Percentiles rank a stretch among this genome's conserved stretches.
phyloP scores from a whole-genome alignment of 2,329 filamentous ascomycete species.

The Diaporthe sp. region DNA sequence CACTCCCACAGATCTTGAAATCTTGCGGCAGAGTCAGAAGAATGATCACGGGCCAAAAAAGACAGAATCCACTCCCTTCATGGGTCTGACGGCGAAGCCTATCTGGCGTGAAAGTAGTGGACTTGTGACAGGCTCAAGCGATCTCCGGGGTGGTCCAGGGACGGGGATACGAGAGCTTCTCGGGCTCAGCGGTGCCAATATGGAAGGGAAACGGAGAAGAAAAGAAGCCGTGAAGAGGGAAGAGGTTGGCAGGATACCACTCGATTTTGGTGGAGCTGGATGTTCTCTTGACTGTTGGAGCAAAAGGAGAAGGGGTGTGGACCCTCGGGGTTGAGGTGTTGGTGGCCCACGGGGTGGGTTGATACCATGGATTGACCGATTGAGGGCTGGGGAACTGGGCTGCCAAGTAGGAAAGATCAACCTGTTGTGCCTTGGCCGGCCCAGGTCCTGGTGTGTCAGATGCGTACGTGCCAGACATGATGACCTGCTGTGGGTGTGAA shows the following conservation, averaged over 20 bases:
- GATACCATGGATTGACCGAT: slow-evolving; percentile 13
- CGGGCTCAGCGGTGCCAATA: background rate
- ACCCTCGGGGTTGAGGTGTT: background rate
- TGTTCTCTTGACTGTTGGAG: background rate
- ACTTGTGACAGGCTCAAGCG: background rate
- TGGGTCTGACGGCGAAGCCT: too few relatives aligned
- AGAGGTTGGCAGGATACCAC: too few relatives aligned
- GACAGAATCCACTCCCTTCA: background rate
- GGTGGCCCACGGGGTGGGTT: slow-evolving; percentile 18
- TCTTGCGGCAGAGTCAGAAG: too few relatives aligned
- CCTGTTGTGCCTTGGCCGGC: background rate
- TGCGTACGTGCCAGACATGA: slow-evolving; percentile 8
- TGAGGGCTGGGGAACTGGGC: slow-evolving; percentile 10
- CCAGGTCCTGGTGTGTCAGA: slow-evolving; percentile 11
- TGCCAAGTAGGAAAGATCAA: background rate
- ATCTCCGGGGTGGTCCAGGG: background rate
- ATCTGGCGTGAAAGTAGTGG: background rate
- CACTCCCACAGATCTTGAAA: background rate
- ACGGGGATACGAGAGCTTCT: background rate
- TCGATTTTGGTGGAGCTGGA: background rate
- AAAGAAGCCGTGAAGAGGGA: background rate
- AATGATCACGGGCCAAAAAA: background rate
- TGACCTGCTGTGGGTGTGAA: background rate
- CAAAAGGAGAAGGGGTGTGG: slow-evolving; percentile 28
- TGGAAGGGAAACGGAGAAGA: background rate